phyloP scores from a whole-genome alignment of 805 yeast genomes.

The Saccharomycopsis amapae region DNA sequence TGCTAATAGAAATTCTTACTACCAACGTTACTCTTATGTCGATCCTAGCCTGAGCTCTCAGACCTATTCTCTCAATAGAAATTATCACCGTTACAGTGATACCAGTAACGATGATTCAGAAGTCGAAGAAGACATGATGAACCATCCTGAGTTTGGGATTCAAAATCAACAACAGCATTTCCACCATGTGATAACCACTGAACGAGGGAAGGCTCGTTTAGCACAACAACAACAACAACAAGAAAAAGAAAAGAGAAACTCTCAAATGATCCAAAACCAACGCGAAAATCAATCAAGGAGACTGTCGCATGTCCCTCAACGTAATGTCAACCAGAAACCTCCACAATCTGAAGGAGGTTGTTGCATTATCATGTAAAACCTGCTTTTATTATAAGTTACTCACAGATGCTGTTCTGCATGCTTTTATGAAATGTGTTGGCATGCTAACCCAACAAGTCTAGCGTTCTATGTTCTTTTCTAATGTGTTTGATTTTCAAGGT shows the following conservation, averaged over 20 bases:
- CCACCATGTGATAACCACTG: constrained; percentile 17
- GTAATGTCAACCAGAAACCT: no score
- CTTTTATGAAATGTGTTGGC: no score
- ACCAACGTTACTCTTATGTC: constrained; percentile 7
- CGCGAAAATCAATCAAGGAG: no score
- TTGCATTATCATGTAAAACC: not conserved
- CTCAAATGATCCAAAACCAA: no score
- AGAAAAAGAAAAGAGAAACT: not conserved
- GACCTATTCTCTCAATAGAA: constrained; percentile 3
- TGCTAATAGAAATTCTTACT: constrained; percentile 9
- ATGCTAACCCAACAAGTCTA: no score
- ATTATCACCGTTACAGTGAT: constrained; percentile 11
- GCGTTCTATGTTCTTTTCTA: no score
- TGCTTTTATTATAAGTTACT: not conserved
- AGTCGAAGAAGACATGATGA: constrained; percentile 3
- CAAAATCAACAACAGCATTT: constrained; percentile 5
- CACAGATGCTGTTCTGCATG: no score
- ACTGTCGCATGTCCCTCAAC: no score
- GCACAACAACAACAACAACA: not conserved
- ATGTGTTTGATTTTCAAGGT: no score
- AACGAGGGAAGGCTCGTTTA: constrained; percentile 7
- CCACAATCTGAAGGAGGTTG: constrained; percentile 1
- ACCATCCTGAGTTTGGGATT: constrained; percentile 6
- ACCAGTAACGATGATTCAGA: constrained; percentile 10
- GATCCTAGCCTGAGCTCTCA: constrained; percentile 3